Percentiles rank a stretch among this genome's conserved stretches.
phyloP scores from a whole-genome alignment of 2,329 filamentous ascomycete genomes.

The Ophiostoma ips region DNA sequence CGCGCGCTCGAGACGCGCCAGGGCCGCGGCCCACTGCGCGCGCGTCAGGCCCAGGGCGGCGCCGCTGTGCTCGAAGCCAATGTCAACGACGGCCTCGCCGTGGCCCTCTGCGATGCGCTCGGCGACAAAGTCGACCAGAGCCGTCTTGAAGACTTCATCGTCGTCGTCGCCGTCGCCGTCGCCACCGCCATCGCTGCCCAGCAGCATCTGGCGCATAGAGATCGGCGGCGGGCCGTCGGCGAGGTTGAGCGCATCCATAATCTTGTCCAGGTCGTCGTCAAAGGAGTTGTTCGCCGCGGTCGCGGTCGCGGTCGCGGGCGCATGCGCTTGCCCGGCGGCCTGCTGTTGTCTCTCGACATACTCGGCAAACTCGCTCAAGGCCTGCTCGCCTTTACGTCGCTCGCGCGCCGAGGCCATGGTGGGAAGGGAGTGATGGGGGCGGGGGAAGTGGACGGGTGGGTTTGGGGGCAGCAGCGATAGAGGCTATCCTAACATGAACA shows the following conservation, averaged over 20 bases:
- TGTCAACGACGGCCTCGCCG: slow-evolving; percentile 80
- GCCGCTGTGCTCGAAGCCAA: slow-evolving; percentile 81
- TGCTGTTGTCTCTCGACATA: slow-evolving; percentile 96
- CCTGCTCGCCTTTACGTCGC: slow-evolving; percentile 71
- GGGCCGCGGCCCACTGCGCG: slow-evolving; percentile 61
- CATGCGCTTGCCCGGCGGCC: too few species aligned
- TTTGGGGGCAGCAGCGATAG: background rate
- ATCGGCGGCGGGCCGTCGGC: slow-evolving; percentile 53
- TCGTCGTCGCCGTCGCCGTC: slow-evolving; percentile 40
- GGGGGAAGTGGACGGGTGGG: background rate
- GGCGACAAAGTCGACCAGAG: slow-evolving; percentile 52
- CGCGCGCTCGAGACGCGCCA: slow-evolving; percentile 50
- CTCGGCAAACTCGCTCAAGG: slow-evolving; percentile 90
- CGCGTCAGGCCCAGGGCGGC: slow-evolving; percentile 67
- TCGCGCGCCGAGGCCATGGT: slow-evolving; percentile 51
- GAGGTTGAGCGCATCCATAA: slow-evolving; percentile 79
- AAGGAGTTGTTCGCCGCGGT: slow-evolving; percentile 18
- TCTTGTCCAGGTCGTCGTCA: slow-evolving; percentile 77
- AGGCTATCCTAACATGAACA: background rate
- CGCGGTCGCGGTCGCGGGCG: too few species aligned
- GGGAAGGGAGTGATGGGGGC: background rate
- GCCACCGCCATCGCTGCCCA: slow-evolving; percentile 33
- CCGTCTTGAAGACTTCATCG: slow-evolving; percentile 42
- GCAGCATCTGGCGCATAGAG: slow-evolving; percentile 61
- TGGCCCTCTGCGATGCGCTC: slow-evolving; percentile 67